A percentile compares a stretch with the other conserved stretches of the same genome.
Conservation (phyloP, 1,284 basidiomycete genomes). For the Melampsora americana region DNA sequence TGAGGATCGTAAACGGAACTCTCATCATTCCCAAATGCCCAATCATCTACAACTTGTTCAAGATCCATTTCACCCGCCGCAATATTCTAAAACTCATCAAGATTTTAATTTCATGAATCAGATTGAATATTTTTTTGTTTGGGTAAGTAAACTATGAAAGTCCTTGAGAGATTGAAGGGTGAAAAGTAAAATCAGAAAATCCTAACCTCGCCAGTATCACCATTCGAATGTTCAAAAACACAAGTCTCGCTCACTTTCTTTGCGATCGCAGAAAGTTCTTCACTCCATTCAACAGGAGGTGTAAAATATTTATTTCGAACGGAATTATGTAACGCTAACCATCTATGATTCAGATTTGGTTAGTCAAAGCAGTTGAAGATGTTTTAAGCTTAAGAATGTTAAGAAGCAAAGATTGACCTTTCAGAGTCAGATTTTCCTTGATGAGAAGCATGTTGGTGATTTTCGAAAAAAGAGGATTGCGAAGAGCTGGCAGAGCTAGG, state of each 20-base stretch:
- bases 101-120: no score
- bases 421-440: background rate
- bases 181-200: background rate
- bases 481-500: background rate
- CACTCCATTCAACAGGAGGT: background rate
- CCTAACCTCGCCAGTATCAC: background rate
- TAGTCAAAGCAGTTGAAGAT: no score
- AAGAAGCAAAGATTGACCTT: background rate
- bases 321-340: background rate
- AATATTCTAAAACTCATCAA: background rate
- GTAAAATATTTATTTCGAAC: slow-evolving; percentile 1
- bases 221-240: background rate
- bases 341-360: background rate
- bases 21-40: background rate
- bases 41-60: background rate
- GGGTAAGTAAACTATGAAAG: background rate
- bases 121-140: background rate
- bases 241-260: background rate
- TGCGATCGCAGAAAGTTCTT: background rate
- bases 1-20: background rate
- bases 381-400: no score
- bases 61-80: background rate
- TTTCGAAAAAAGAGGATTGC: background rate
- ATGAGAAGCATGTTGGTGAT: background rate
- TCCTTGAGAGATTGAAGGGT: background rate